phyloP scores from a whole-genome alignment of 2,329 filamentous ascomycete genomes.

The Colletotrichum endophyticum region DNA sequence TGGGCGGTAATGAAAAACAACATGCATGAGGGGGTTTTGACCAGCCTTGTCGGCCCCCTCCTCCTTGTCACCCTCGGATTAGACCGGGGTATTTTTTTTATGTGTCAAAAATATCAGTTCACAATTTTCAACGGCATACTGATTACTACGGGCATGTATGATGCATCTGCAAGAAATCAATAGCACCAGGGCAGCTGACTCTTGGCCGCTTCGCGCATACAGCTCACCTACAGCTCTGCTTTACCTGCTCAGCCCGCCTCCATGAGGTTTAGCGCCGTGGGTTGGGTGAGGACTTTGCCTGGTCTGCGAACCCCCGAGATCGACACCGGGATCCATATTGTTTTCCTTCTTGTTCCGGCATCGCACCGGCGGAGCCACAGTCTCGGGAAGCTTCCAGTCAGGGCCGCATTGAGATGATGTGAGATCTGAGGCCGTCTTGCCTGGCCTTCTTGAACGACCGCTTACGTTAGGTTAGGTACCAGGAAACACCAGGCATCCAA shows the following conservation, averaged over 20 bases:
- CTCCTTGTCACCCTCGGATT: neutral
- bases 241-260: neutral
- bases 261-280: neutral
- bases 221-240: neutral
- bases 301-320: neutral
- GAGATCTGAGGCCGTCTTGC: neutral
- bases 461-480: neutral
- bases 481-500: neutral
- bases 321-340: conserved; percentile 2
- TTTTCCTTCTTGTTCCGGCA: neutral
- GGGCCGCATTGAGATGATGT: neutral
- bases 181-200: neutral
- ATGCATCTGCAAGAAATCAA: neutral
- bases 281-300: neutral
- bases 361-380: neutral
- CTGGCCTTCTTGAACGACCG: neutral
- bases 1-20: conserved; percentile 1
- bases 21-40: neutral
- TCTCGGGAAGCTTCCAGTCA: no score
- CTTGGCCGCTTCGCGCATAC: neutral
- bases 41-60: neutral
- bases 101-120: conserved; percentile 10
- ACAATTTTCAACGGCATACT: neutral
- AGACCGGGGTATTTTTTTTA: neutral
- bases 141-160: neutral